Evolutionary conservation across 2,329 filamentous ascomycete genomes (phyloP).

Genomic region (Cercospora nicotianae): DNA sequence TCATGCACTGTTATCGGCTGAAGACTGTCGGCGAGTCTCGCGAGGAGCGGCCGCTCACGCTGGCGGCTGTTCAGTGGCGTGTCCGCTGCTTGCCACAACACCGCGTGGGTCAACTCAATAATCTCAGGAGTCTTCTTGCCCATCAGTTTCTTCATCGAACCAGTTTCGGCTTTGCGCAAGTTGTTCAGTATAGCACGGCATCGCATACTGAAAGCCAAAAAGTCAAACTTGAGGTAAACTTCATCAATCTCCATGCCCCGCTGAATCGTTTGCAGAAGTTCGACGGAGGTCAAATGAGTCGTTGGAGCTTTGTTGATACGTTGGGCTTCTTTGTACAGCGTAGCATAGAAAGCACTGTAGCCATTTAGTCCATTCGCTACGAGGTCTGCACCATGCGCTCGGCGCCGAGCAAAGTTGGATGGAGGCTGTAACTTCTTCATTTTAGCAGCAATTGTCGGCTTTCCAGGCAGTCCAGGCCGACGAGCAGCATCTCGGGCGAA

Average conservation of each 20-base stretch:
- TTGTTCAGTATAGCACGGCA: background rate
- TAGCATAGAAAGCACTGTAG: background rate
- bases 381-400: background rate
- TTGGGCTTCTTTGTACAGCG: background rate
- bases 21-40: background rate
- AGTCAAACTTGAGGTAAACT: constrained; percentile 1
- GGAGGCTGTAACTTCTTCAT: constrained; percentile 2
- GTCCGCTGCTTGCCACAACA: constrained; percentile 3
- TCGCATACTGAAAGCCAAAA: background rate
- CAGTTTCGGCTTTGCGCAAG: background rate
- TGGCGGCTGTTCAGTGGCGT: background rate
- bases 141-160: background rate
- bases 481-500: background rate
- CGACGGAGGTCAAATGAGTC: background rate
- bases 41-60: background rate
- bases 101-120: background rate
- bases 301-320: background rate
- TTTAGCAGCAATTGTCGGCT: background rate
- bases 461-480: background rate
- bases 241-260: background rate
- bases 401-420: background rate
- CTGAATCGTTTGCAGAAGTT: background rate
- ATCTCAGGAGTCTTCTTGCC: background rate
- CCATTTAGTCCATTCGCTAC: background rate
- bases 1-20: background rate